Conservation (phyloP, 148 eudicot species). For the Talinum fruticosum region DNA sequence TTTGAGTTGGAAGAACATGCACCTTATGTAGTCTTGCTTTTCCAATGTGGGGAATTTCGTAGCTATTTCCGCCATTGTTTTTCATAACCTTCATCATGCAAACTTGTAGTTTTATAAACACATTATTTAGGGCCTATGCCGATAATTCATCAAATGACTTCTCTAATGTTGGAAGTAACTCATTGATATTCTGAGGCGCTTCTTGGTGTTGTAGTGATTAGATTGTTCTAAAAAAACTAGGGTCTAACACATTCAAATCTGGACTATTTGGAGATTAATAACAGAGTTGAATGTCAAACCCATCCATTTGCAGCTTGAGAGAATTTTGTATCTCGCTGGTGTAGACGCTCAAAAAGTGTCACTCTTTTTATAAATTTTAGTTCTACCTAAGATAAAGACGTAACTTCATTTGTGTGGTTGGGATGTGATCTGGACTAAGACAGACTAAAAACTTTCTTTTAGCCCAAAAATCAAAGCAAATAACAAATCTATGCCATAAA, state of each 20-base stretch:
- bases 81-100: not conserved
- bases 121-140: not conserved
- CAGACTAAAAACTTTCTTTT: too few relatives aligned
- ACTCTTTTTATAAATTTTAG: too few relatives aligned
- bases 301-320: too few relatives aligned
- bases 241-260: not conserved
- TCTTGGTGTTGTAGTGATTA: not conserved
- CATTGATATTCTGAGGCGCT: not conserved
- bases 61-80: not conserved
- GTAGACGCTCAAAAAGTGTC: too few relatives aligned
- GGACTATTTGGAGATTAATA: too few relatives aligned
- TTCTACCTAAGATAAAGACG: too few relatives aligned
- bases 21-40: not conserved
- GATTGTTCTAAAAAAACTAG: not conserved
- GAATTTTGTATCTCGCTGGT: too few relatives aligned
- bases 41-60: not conserved
- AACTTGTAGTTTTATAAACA: not conserved
- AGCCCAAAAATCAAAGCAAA: too few relatives aligned
- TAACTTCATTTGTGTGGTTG: too few relatives aligned
- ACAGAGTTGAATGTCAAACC: too few relatives aligned
- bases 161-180: not conserved
- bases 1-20: not conserved
- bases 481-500: too few relatives aligned
- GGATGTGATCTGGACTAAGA: too few relatives aligned
- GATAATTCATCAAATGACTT: not conserved